A percentile compares a stretch with the other conserved stretches of the same genome.
phyloP scores from a whole-genome alignment of 1,284 basidiomycete genomes.

The Ustilago vetiveriae region DNA sequence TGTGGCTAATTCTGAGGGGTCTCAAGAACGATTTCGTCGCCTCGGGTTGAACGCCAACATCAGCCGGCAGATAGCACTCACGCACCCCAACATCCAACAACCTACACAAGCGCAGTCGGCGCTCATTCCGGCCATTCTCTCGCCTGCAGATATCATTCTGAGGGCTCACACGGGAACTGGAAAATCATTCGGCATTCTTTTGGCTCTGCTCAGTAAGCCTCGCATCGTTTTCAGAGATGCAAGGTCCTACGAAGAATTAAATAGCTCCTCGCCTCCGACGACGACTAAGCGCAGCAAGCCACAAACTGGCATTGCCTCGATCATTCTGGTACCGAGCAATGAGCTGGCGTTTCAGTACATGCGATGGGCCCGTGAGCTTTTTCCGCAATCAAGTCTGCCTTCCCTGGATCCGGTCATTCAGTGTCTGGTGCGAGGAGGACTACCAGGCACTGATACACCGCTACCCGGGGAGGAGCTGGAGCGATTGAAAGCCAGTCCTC shows the following conservation, averaged over 20 bases:
- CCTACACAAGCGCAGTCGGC: slow-evolving; percentile 59
- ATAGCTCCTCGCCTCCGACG: not conserved
- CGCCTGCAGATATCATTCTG: slow-evolving; percentile 57
- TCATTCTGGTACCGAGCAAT: slow-evolving; percentile 63
- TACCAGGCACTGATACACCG: slow-evolving; percentile 14
- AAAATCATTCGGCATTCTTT: slow-evolving; percentile 61
- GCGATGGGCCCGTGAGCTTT: slow-evolving; percentile 53
- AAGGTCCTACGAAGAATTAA: not conserved
- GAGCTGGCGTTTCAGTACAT: slow-evolving; percentile 63
- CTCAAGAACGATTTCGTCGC: slow-evolving; percentile 31
- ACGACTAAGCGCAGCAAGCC: slow-evolving; percentile 18
- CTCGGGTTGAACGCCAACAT: slow-evolving; percentile 51
- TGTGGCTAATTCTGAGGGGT: slow-evolving; percentile 3
- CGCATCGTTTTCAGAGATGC: slow-evolving; percentile 53
- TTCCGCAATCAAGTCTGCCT: slow-evolving; percentile 34
- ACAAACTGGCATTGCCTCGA: slow-evolving; percentile 51
- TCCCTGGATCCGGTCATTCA: slow-evolving; percentile 60
- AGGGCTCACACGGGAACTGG: slow-evolving; percentile 65
- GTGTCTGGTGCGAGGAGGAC: slow-evolving; percentile 49
- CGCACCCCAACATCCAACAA: slow-evolving; percentile 51
- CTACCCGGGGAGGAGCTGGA: slow-evolving; percentile 41
- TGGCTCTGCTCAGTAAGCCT: slow-evolving; percentile 62
- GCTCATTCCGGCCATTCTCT: slow-evolving; percentile 55
- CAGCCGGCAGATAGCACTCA: slow-evolving; percentile 40
- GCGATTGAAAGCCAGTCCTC: slow-evolving; percentile 46